phyloP scores from a whole-genome alignment of 2,329 filamentous ascomycete species.

The Ophiostoma sp. region DNA sequence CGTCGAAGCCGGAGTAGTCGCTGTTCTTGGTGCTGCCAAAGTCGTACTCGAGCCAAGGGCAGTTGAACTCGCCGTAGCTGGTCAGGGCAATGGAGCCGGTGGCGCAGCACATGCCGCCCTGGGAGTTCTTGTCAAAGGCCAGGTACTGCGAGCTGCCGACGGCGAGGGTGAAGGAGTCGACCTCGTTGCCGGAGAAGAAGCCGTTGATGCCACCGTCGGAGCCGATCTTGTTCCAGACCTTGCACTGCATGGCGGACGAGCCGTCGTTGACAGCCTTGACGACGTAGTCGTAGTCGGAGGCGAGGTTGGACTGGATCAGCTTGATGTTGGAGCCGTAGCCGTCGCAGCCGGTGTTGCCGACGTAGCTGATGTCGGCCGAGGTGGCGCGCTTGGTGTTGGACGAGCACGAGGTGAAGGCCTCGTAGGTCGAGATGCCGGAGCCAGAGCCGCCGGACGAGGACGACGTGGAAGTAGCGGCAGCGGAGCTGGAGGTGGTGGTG shows the following conservation, averaged over 20 bases:
- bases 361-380: conserved; percentile 41
- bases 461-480: conserved; percentile 1
- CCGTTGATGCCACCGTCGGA: conserved; percentile 41
- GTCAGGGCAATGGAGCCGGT: conserved; percentile 35
- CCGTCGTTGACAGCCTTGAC: conserved; percentile 38
- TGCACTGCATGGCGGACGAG: conserved; percentile 34
- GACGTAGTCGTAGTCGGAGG: conserved; percentile 42
- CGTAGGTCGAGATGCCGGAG: conserved; percentile 34
- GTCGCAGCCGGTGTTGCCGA: conserved; percentile 42
- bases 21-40: conserved; percentile 42
- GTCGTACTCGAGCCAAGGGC: conserved; percentile 49
- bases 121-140: conserved; percentile 43
- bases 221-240: conserved; percentile 51
- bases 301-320: conserved; percentile 36
- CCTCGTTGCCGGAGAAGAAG: conserved; percentile 41
- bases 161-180: conserved; percentile 39
- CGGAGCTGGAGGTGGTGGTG: conserved; percentile 26
- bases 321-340: conserved; percentile 50
- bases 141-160: conserved; percentile 38
- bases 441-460: conserved; percentile 8
- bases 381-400: conserved; percentile 43
- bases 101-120: conserved; percentile 45
- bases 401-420: conserved; percentile 36
- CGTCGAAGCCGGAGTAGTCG: conserved; percentile 48
- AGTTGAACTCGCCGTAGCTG: conserved; percentile 38